phyloP scores from a whole-genome alignment of 164 flowering plant species.

The Euptelea pleiosperma region DNA sequence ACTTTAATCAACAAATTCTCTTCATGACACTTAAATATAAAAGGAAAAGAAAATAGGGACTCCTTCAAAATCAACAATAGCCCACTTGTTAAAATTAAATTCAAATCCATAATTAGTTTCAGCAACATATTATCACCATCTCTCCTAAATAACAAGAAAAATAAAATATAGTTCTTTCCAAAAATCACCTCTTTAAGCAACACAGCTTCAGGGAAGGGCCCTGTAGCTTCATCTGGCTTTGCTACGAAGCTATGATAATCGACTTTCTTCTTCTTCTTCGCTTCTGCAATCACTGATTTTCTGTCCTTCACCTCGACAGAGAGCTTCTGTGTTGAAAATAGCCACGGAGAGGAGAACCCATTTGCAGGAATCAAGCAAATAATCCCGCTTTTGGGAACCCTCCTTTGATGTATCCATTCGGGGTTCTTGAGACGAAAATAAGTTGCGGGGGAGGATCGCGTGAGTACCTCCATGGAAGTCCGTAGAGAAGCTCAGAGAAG shows the following conservation, averaged over 20 bases:
- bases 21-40: neutral
- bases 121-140: neutral
- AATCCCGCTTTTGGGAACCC: constrained; percentile 4
- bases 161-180: neutral
- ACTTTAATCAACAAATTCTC: neutral
- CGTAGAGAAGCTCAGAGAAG: too few species aligned
- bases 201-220: constrained; percentile 83
- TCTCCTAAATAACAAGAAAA: neutral
- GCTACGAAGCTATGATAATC: constrained; percentile 57
- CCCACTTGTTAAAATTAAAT: neutral
- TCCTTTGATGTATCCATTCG: neutral
- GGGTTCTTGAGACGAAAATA: constrained; percentile 10
- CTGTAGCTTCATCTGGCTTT: constrained; percentile 71
- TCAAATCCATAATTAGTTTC: neutral
- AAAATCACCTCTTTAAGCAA: constrained; percentile 68
- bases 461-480: constrained; percentile 32
- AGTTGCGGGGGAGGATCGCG: constrained; percentile 21
- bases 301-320: constrained; percentile 20
- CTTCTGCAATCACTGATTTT: constrained; percentile 20
- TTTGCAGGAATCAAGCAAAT: constrained; percentile 21
- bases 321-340: constrained; percentile 25
- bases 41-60: neutral
- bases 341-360: constrained; percentile 20
- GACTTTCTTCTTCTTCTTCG: constrained; percentile 29
- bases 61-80: neutral